These are phyloP conservation scores for Penicillium sp. DNA, from an alignment of 2,329 filamentous ascomycete species.

Conservation along the genomic window DNA sequence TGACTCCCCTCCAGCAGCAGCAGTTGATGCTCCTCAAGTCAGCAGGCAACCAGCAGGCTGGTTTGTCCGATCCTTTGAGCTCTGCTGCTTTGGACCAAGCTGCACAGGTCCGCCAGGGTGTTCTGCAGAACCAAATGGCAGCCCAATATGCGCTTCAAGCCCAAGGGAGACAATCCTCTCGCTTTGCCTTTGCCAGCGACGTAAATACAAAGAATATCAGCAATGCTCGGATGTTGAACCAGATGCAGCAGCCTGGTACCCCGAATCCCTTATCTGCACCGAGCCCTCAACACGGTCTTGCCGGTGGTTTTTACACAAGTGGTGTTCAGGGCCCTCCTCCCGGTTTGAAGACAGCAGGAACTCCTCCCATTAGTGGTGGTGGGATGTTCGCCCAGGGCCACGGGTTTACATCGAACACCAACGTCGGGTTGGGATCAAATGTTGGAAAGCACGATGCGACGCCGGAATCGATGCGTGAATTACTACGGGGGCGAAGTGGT, in stretches of 20 bases:
- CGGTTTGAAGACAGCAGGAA: conserved; percentile 90
- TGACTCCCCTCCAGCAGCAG: conserved; percentile 79
- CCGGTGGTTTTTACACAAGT: conserved; percentile 74
- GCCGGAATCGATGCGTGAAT: conserved; percentile 75
- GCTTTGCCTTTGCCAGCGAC: conserved; percentile 86
- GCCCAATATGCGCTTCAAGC: conserved; percentile 59
- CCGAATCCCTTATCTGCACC: conserved; percentile 40
- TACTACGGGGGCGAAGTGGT: conserved; percentile 69
- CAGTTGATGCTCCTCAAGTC: conserved; percentile 67
- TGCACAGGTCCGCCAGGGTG: conserved; percentile 44
- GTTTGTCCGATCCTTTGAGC: conserved; percentile 48
- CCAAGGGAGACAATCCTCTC: conserved; percentile 79
- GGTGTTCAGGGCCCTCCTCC: conserved; percentile 92
- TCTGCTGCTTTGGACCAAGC: conserved; percentile 41
- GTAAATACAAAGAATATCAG: conserved; percentile 52
- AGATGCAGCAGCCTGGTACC: conserved; percentile 45
- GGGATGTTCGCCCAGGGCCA: conserved; percentile 90
- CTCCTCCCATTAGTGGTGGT: conserved; percentile 75
- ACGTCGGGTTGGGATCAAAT: conserved; percentile 62
- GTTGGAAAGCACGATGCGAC: conserved; percentile 69
- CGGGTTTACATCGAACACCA: conserved; percentile 66
- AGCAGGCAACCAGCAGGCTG: conserved; percentile 59
- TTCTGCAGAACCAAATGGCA: conserved; percentile 49
- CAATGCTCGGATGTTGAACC: conserved; percentile 57
- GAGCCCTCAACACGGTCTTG: conserved; percentile 42